These are phyloP conservation scores for Colletotrichum chlorophyti DNA, from an alignment of 2,329 filamentous ascomycete species.

Conservation along the genomic window DNA sequence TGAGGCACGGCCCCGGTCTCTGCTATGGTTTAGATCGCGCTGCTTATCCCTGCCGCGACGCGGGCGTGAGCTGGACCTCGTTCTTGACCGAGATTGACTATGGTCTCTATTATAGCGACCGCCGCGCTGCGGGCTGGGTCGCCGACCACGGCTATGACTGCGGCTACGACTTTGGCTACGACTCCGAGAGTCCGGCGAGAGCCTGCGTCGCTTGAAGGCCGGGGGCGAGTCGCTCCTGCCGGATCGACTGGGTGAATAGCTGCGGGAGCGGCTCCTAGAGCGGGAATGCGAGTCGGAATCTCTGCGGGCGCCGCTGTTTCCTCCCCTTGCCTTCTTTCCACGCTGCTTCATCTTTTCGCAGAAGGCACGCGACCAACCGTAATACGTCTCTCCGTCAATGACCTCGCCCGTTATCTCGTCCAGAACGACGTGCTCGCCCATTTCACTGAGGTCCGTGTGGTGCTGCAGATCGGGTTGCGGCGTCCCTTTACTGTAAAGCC, in stretches of 20 bases:
- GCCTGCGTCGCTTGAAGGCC: constrained; percentile 46
- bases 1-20: not conserved
- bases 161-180: constrained; percentile 35
- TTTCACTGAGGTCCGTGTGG: constrained; percentile 70
- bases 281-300: constrained; percentile 45
- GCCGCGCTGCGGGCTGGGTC: constrained; percentile 24
- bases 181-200: constrained; percentile 42
- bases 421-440: constrained; percentile 72
- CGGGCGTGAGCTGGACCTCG: constrained; percentile 26
- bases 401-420: constrained; percentile 73
- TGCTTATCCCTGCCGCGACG: constrained; percentile 28
- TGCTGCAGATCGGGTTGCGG: constrained; percentile 52
- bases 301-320: constrained; percentile 37
- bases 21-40: constrained; percentile 28
- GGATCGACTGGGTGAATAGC: constrained; percentile 30
- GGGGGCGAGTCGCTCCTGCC: constrained; percentile 44
- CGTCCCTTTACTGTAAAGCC: constrained; percentile 66
- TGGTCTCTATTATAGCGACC: constrained; percentile 32
- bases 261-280: constrained; percentile 39
- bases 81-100: constrained; percentile 36
- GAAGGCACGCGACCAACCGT: constrained; percentile 84
- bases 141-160: constrained; percentile 38
- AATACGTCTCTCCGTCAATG: constrained; percentile 76
- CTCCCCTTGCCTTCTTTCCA: constrained; percentile 40
- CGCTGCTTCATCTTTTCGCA: constrained; percentile 80